Conservation (phyloP, 2,329 filamentous ascomycete species). For the Plenodomus tracheiphilus region DNA sequence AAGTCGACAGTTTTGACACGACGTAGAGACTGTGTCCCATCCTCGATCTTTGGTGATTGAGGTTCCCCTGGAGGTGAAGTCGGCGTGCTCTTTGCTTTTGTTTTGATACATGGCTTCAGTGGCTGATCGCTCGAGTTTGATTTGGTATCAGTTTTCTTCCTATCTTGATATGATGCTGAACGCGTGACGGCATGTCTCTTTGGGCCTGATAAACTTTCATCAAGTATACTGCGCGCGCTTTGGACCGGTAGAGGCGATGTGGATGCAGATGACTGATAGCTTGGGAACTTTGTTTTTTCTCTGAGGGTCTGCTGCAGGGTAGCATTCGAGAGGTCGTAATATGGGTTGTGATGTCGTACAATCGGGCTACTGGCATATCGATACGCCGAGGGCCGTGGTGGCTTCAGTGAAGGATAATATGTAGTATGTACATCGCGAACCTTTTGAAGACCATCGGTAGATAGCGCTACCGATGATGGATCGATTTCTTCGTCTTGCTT, state of each 20-base stretch:
- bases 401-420: not conserved
- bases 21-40: slow-evolving; percentile 13
- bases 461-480: not conserved
- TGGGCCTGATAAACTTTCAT: too few relatives aligned
- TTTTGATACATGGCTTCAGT: slow-evolving; percentile 35
- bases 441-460: not conserved
- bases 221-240: too few relatives aligned
- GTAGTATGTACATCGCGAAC: not conserved
- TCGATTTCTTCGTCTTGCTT: not conserved
- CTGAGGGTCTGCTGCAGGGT: slow-evolving; percentile 14
- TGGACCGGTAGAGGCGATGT: too few relatives aligned
- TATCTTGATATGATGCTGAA: not conserved
- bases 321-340: slow-evolving; percentile 12
- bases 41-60: not conserved
- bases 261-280: not conserved
- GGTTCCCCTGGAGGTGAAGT: slow-evolving; percentile 17
- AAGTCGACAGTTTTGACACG: slow-evolving; percentile 39
- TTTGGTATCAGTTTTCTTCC: not conserved
- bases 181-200: not conserved
- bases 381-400: not conserved
- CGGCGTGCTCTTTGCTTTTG: slow-evolving; percentile 25
- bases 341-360: slow-evolving; percentile 1
- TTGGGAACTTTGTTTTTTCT: slow-evolving; percentile 8
- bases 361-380: slow-evolving; percentile 16
- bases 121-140: slow-evolving; percentile 5